Conservation (phyloP, 2,329 filamentous ascomycete genomes). For the Lasiodiplodia gonubiensis region DNA sequence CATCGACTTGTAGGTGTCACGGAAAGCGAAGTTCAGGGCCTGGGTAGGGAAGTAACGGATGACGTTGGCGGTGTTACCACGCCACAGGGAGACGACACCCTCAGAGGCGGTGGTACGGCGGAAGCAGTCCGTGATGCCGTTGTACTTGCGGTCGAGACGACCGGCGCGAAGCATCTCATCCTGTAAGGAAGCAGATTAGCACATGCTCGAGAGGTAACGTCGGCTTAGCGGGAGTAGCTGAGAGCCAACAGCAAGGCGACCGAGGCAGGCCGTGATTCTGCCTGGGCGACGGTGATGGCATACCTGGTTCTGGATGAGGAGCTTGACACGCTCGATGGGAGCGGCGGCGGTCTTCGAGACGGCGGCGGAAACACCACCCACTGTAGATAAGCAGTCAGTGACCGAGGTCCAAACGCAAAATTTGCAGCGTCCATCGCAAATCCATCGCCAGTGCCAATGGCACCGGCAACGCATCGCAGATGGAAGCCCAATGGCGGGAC, state of each 20-base stretch:
- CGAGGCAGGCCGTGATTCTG: not conserved
- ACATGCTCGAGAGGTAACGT: not conserved
- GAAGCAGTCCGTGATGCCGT: slow-evolving; percentile 95
- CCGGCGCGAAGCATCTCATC: slow-evolving; percentile 99
- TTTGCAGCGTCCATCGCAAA: slow-evolving; percentile 16
- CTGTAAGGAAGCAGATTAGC: slow-evolving; percentile 56
- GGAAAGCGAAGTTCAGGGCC: slow-evolving; percentile 99
- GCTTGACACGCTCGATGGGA: slow-evolving; percentile 99
- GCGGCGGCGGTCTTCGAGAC: slow-evolving; percentile 99
- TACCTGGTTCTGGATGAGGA: slow-evolving; percentile 99
- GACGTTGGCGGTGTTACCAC: slow-evolving; percentile 99
- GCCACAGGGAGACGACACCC: slow-evolving; percentile 95
- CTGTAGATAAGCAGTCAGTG: slow-evolving; percentile 62
- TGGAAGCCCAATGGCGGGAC: slow-evolving; percentile 52
- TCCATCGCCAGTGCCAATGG: slow-evolving; percentile 36
- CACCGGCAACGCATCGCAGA: slow-evolving; percentile 27
- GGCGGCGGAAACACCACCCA: slow-evolving; percentile 99
- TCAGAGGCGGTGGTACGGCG: slow-evolving; percentile 85
- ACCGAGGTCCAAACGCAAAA: slow-evolving; percentile 2
- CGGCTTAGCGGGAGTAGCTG: not conserved
- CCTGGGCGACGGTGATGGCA: slow-evolving; percentile 46
- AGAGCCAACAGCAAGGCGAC: not conserved
- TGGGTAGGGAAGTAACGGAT: slow-evolving; percentile 99
- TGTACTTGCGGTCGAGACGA: slow-evolving; percentile 97
- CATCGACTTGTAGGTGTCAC: slow-evolving; percentile 99